Base-by-base conservation (phyloP, 208 protist genomes). In the Histomonas meleagridis region DNA sequence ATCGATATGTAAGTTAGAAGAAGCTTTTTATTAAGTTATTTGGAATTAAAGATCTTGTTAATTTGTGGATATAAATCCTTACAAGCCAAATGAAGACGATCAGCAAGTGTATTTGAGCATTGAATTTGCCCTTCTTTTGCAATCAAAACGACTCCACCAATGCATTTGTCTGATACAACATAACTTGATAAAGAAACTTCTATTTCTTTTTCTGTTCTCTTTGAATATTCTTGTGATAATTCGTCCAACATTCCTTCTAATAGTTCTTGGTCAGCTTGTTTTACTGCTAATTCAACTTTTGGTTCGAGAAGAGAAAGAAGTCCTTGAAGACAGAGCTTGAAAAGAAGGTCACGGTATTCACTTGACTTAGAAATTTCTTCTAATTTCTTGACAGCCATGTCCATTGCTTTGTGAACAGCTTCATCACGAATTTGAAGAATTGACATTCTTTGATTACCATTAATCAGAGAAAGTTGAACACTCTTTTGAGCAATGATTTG, bases 41-140 rank as follows among this genome's bases (percentile, higher is more conserved):
- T n/a, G n/a, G n/a, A n/a, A n/a, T n/a, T n/a, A n/a, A 86, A 46
- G 38, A 86, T 86, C 7, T 48, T 32, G 9, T 46, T 12, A 28
- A 86, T 86, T n/a, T 86, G 23, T 55, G 76, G 76, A 86, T 86
- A 86, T 1, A 86, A 28, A 28, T 86, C 76, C 38, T 23, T 86
- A 46, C 76, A 86, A 38, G 76, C 23, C 10, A 86, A 46, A 18
- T 32, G 26, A 21, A 86, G 76, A 0, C 76, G 23, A 40, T 86
- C 76, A 40, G 32, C 55, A 1, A 86, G 26, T 38, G 76, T 86
- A 55, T 86, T 86, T 55, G 76, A 86, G 40, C 43, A 51, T 16
- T 86, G 76, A 28, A 86, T 3, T 21, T 12, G 51, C 32, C 76
- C 76, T 53, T 86, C 46, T n/a, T 55, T 51, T 28, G 76, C 43